phyloP scores from a whole-genome alignment of 2,329 filamentous ascomycete species.

The Fusarium fujikuroi region DNA sequence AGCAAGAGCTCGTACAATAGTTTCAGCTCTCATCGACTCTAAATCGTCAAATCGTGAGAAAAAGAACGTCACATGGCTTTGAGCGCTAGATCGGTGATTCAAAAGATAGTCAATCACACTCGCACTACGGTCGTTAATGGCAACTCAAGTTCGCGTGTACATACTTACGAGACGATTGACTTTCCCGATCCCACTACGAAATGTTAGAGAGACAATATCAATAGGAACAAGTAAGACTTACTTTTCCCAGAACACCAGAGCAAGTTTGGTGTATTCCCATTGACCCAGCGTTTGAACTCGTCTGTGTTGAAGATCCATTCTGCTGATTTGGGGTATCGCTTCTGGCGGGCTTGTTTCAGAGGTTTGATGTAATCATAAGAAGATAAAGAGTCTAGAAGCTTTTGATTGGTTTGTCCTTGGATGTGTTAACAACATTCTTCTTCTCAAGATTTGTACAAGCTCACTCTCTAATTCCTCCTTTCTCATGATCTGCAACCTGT shows the following conservation, averaged over 20 bases:
- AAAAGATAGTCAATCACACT: neutral
- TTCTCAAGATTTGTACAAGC: fast-evolving
- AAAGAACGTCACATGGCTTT: fast-evolving
- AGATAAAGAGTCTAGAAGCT: constrained; percentile 45
- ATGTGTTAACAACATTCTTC: fast-evolving
- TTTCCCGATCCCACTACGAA: constrained; percentile 45
- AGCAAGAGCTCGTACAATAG: fast-evolving
- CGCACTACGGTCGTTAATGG: fast-evolving
- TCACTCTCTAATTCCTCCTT: fast-evolving
- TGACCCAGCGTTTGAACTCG: constrained; percentile 42
- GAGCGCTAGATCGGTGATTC: fast-evolving
- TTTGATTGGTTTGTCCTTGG: constrained; percentile 26
- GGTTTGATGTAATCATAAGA: constrained; percentile 38
- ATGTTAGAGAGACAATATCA: fast-evolving
- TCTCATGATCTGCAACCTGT: fast-evolving
- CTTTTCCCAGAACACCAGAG: constrained; percentile 49
- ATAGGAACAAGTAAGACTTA: constrained; percentile 3
- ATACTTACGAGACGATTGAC: constrained; percentile 14
- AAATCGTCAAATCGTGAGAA: neutral
- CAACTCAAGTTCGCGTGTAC: fast-evolving
- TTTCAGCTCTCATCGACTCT: neutral
- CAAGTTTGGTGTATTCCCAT: constrained; percentile 1
- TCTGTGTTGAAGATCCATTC: constrained; percentile 43
- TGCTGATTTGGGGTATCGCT: constrained; percentile 42
- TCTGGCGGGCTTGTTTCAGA: constrained; percentile 45